Evolutionary conservation across 208 protist genomes (phyloP).

Genomic region (Acanthamoeba sp.): DNA sequence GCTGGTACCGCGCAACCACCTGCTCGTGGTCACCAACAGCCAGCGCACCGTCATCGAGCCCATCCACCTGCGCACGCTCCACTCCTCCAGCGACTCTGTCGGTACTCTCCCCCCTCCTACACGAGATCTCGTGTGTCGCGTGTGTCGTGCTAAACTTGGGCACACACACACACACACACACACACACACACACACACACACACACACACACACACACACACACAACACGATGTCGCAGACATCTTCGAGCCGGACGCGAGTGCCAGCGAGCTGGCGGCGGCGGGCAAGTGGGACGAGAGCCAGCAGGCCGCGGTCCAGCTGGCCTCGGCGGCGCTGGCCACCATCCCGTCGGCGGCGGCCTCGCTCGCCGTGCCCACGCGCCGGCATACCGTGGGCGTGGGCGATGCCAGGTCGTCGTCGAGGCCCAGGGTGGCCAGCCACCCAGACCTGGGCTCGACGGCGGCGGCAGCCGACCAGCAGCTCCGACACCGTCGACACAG

Average conservation of each 20-base stretch:
- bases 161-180: no score
- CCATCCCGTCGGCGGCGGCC: background rate
- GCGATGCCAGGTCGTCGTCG: background rate
- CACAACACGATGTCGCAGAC: background rate
- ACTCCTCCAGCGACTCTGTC: slow-evolving; percentile 30
- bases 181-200: no score
- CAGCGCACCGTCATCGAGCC: slow-evolving; percentile 48
- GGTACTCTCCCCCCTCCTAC: background rate
- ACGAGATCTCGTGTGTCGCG: background rate
- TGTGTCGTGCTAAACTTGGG: no score
- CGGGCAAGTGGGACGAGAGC: slow-evolving; percentile 38
- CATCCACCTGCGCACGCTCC: slow-evolving; percentile 18
- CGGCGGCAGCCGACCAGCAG: no score
- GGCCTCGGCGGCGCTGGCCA: background rate
- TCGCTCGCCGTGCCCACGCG: background rate
- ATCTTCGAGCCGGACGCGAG: slow-evolving; percentile 23
- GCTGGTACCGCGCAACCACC: slow-evolving; percentile 54
- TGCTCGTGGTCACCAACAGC: slow-evolving; percentile 34
- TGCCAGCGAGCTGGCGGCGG: background rate
- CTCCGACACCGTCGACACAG: no score
- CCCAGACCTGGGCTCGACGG: no score
- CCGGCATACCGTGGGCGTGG: background rate
- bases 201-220: no score
- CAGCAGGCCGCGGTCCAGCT: background rate
- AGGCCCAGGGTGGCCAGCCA: no score